phyloP scores from a whole-genome alignment of 495 filamentous ascomycete species.

The Xylaria curta region DNA sequence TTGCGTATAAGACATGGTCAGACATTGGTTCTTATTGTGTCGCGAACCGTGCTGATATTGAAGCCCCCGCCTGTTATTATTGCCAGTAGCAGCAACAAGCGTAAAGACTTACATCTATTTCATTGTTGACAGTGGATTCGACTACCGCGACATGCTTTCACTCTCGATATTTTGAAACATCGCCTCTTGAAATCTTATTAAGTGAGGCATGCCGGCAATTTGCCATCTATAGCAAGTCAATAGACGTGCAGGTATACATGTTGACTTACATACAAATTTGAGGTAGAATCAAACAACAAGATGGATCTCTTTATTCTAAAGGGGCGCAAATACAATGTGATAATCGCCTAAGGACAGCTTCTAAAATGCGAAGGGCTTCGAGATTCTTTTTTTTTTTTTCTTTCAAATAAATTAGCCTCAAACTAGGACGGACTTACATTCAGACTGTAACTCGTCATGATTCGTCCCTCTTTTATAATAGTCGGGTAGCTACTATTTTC shows the following conservation, averaged over 20 bases:
- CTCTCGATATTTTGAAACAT: background rate
- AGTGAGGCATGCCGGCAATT: background rate
- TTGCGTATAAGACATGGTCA: background rate
- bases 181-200: background rate
- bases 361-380: background rate
- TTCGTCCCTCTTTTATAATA: background rate
- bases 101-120: background rate
- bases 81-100: background rate
- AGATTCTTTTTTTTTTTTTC: background rate
- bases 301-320: background rate
- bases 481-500: background rate
- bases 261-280: background rate
- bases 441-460: background rate
- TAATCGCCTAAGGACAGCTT: background rate
- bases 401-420: no score
- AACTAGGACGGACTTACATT: background rate
- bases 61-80: background rate
- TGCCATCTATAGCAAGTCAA: background rate
- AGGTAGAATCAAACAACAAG: background rate
- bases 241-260: background rate
- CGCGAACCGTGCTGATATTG: background rate
- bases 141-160: background rate
- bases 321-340: background rate
- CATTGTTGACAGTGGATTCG: background rate
- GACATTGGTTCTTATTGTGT: background rate